Evolutionary conservation across 2,329 filamentous ascomycete species (phyloP), one percentile per base, ranked within the genome.

Genomic region (Fusarium papillatum): DNA sequence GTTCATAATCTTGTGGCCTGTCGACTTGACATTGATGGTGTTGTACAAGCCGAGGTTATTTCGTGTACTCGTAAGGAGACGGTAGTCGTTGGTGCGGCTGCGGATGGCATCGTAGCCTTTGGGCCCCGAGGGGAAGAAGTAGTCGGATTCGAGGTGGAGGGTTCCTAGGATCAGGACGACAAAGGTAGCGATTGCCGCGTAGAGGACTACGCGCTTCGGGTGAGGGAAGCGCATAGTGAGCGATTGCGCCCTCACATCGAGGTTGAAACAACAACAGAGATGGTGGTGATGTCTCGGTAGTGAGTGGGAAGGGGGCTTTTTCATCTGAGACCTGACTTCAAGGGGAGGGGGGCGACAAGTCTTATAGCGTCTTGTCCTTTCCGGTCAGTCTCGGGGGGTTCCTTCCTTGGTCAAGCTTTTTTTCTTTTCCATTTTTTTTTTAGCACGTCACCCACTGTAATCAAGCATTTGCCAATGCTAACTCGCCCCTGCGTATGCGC

Each of bases 41-140:
- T 76, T 76, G 69, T 77, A 76, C 41, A 76, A 75, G 38, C 75
- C 75, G 41, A 76, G 29, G 57, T 77, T 76, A 64, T 76, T 76
- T 48, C 74, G 66, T 31, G 31, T 26, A 31, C 75, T 76, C 60
- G 69, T 75, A 46, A 76, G 72, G 38, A 76, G 64, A 4, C 74
- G 74, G 41, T 75, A 76, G 26, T 76, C 74, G 38, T 76, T 76
- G 17, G 74, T 76, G 62, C 71, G 71, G 4, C 73, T 76, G 61
- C 76, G 73, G 17, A 76, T 68, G 62, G 73, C 73, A 24, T 75
- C 73, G 66, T 70, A 75, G 66, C 73, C 73, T 1, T 48, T 48
- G 2, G 50, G 64, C 2, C 38, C 55, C 7, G 65, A 46, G 46
- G 26, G 39, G 50, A 75, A 67, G 2, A 64, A 36, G 3, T 19